phyloP scores from a whole-genome alignment of 306 rosid species.

The Sophora flavescens region DNA sequence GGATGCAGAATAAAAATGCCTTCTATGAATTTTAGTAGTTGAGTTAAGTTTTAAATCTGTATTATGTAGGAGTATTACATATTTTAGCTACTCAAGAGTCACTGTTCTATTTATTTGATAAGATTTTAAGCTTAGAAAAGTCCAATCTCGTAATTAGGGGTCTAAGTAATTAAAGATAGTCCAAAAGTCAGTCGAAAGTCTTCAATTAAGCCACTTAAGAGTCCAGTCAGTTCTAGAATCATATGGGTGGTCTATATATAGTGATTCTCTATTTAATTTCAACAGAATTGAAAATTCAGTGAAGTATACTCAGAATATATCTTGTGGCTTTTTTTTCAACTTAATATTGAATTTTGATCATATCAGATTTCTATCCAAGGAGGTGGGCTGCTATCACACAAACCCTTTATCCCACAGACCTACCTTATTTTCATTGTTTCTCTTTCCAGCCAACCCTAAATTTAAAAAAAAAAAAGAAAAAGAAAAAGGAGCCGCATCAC shows the following conservation, averaged over 20 bases:
- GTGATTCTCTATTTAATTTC: not conserved
- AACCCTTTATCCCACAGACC: constrained; percentile 1
- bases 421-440: not conserved
- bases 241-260: not conserved
- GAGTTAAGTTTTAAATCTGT: not conserved
- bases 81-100: not conserved
- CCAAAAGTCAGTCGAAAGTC: not conserved
- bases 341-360: constrained; percentile 9
- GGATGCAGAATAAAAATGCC: not conserved
- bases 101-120: constrained; percentile 15
- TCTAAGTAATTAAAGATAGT: not conserved
- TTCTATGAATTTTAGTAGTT: not conserved
- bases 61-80: not conserved
- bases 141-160: not conserved
- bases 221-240: constrained; percentile 1
- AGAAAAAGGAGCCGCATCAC: not conserved
- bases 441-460: not conserved
- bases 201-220: not conserved
- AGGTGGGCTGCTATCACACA: not conserved
- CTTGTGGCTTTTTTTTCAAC: not conserved
- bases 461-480: not conserved
- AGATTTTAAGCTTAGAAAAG: not conserved
- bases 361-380: not conserved
- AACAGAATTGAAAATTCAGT: not conserved
- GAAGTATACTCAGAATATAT: not conserved